phyloP scores from a whole-genome alignment of 768 basidiomycete species.

The Rubroboletus pulcherrimus region DNA sequence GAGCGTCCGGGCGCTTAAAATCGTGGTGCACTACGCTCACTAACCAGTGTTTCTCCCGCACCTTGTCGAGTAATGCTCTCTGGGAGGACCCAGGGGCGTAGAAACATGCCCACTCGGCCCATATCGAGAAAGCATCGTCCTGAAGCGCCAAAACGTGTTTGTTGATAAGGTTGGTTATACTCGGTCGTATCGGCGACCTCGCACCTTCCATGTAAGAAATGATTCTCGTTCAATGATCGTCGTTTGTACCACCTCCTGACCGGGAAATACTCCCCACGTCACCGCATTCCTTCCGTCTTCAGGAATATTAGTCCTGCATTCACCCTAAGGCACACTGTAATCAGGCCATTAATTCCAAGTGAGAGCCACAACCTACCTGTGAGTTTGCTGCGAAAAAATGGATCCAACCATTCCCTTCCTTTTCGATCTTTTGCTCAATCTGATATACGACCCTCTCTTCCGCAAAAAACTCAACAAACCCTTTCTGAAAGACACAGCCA shows the following conservation, averaged over 20 bases:
- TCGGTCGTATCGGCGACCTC: constrained; percentile 11
- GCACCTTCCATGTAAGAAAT: constrained; percentile 95
- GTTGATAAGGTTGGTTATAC: not conserved
- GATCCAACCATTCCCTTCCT: constrained; percentile 59
- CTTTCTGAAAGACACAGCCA: constrained; percentile 97
- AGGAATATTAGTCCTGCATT: constrained; percentile 73
- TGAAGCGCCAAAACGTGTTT: constrained; percentile 30
- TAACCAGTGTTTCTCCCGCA: constrained; percentile 79
- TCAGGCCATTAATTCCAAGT: not conserved
- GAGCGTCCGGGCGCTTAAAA: constrained; percentile 69
- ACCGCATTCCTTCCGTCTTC: constrained; percentile 87
- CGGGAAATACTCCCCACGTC: constrained; percentile 98
- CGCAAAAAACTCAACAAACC: constrained; percentile 96
- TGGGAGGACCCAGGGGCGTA: constrained; percentile 75
- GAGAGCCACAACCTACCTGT: constrained; percentile 43
- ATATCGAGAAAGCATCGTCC: constrained; percentile 96
- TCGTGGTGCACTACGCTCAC: constrained; percentile 93
- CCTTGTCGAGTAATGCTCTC: constrained; percentile 64
- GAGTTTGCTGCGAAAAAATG: constrained; percentile 85
- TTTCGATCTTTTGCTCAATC: constrained; percentile 56
- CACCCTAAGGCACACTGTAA: constrained; percentile 48
- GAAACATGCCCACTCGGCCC: constrained; percentile 90
- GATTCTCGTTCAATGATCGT: constrained; percentile 96
- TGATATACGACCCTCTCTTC: constrained; percentile 51
- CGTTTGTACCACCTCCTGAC: constrained; percentile 92